phyloP scores from a whole-genome alignment of 352 stramenopile species.

The Globisporangium takayamanum region DNA sequence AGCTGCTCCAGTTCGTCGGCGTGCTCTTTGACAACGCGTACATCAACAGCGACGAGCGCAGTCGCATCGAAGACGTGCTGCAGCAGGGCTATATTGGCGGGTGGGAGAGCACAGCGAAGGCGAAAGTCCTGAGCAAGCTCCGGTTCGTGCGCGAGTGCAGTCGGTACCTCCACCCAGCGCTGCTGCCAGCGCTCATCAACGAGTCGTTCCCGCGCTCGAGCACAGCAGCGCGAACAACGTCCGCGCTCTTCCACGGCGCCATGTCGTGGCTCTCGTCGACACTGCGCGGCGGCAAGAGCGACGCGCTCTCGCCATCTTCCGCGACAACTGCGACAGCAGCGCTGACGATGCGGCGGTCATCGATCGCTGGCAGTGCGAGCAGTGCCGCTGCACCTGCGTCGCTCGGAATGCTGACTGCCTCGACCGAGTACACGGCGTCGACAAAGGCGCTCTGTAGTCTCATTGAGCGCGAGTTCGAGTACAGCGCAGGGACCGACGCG shows the following conservation, averaged over 20 bases:
- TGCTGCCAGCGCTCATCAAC: slow-evolving; percentile 58
- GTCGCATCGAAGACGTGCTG: slow-evolving; percentile 68
- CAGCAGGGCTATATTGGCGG: slow-evolving; percentile 78
- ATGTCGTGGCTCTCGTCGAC: slow-evolving; percentile 60
- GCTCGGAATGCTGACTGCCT: slow-evolving; percentile 38
- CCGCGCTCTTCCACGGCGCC: slow-evolving; percentile 47
- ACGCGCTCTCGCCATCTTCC: slow-evolving; percentile 21
- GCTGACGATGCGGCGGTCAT: slow-evolving; percentile 44
- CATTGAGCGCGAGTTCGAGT: slow-evolving; percentile 59
- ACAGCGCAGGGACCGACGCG: slow-evolving; percentile 29
- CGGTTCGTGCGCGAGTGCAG: slow-evolving; percentile 74
- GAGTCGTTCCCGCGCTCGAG: slow-evolving; percentile 47
- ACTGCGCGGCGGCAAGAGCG: slow-evolving; percentile 27
- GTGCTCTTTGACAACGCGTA: slow-evolving; percentile 65
- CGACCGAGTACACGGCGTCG: slow-evolving; percentile 39
- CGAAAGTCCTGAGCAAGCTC: slow-evolving; percentile 57
- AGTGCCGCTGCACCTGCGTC: slow-evolving; percentile 28
- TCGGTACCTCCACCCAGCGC: slow-evolving; percentile 51
- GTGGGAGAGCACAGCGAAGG: slow-evolving; percentile 66
- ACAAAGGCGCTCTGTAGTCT: slow-evolving; percentile 44
- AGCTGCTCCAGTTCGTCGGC: slow-evolving; percentile 50
- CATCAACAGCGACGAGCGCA: slow-evolving; percentile 63
- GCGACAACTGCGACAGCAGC: slow-evolving; percentile 32
- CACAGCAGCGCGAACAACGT: slow-evolving; percentile 39
- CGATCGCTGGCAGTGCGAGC: slow-evolving; percentile 26